Evolutionary conservation across 2,329 filamentous ascomycete genomes (phyloP).

Genomic region (Fusarium tjaetaba): DNA sequence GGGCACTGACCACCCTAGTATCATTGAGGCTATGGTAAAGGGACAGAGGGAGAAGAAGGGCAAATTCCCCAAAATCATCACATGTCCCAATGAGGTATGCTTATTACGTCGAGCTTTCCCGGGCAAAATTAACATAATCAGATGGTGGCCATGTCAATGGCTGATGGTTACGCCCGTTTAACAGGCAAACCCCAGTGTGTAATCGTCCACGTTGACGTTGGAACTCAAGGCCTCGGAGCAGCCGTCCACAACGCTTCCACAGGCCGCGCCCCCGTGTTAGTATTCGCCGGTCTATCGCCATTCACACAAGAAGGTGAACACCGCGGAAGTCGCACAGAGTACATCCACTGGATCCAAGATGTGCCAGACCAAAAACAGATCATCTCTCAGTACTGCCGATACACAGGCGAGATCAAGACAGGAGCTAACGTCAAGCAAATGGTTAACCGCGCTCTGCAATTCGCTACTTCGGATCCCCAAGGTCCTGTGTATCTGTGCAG

Average conservation of each 20-base stretch:
- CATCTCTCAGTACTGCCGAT: slow-evolving; percentile 85
- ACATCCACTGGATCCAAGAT: slow-evolving; percentile 89
- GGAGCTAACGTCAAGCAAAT: slow-evolving; percentile 90
- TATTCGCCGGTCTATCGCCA: slow-evolving; percentile 82
- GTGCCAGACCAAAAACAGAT: slow-evolving; percentile 85
- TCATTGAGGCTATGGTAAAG: slow-evolving; percentile 83
- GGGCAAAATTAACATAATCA: slow-evolving; percentile 47
- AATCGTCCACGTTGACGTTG: slow-evolving; percentile 84
- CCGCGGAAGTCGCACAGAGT: slow-evolving; percentile 80
- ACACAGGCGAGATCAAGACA: slow-evolving; percentile 83
- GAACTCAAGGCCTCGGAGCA: slow-evolving; percentile 80
- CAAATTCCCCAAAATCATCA: slow-evolving; percentile 77
- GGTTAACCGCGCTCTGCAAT: slow-evolving; percentile 85
- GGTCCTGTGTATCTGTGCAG: slow-evolving; percentile 84
- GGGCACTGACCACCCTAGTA: slow-evolving; percentile 78
- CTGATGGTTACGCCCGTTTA: slow-evolving; percentile 80
- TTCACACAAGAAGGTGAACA: slow-evolving; percentile 82
- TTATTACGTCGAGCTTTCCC: no score
- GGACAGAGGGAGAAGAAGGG: slow-evolving; percentile 73
- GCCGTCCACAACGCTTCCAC: slow-evolving; percentile 83
- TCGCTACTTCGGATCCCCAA: slow-evolving; percentile 79
- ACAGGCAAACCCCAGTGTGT: slow-evolving; percentile 80
- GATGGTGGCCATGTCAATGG: slow-evolving; percentile 89
- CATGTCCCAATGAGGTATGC: slow-evolving; percentile 79
- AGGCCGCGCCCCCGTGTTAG: slow-evolving; percentile 77